Percentiles rank a stretch among this genome's conserved stretches.
phyloP scores from a whole-genome alignment of 192 early-diverging fungal species.

The Podila clonocystis region DNA sequence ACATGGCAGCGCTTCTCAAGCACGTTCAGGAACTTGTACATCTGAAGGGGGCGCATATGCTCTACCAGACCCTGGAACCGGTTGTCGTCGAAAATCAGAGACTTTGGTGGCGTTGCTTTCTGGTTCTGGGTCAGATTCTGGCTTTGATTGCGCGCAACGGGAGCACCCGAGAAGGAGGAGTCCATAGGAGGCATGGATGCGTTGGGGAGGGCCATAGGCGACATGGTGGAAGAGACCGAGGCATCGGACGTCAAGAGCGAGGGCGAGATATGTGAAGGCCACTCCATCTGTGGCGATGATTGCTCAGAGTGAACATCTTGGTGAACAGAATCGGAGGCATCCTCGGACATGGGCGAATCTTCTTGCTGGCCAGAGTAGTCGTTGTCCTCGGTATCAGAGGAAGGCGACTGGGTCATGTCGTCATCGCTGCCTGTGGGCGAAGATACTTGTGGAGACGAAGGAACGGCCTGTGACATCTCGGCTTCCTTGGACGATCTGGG shows the following conservation, averaged over 20 bases:
- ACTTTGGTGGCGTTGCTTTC: constrained; percentile 11
- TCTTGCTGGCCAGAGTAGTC: not conserved
- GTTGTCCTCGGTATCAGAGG: not conserved
- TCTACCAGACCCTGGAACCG: constrained; percentile 52
- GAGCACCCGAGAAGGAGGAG: constrained; percentile 8
- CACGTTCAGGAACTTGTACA: constrained; percentile 63
- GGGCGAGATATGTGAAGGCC: constrained; percentile 17
- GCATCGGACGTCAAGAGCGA: constrained; percentile 7
- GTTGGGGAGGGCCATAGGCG: constrained; percentile 12
- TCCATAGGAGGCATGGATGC: not conserved
- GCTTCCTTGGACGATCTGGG: constrained; percentile 13
- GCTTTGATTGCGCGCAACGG: constrained; percentile 10
- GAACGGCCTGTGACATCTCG: constrained; percentile 10
- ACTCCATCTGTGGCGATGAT: not conserved
- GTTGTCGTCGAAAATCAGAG: constrained; percentile 54
- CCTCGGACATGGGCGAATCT: not conserved
- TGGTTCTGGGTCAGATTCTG: constrained; percentile 4
- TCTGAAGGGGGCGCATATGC: constrained; percentile 61
- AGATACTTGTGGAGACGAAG: constrained; percentile 5
- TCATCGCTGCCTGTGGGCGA: constrained; percentile 1
- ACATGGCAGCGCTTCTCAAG: constrained; percentile 68
- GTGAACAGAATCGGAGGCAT: not conserved
- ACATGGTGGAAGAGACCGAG: constrained; percentile 18
- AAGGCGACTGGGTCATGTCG: not conserved
- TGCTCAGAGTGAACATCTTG: not conserved